A percentile compares a stretch with the other conserved stretches of the same genome.
Conservation (phyloP, 2,329 filamentous ascomycete species). For the Aspergillus thermomutatus region DNA sequence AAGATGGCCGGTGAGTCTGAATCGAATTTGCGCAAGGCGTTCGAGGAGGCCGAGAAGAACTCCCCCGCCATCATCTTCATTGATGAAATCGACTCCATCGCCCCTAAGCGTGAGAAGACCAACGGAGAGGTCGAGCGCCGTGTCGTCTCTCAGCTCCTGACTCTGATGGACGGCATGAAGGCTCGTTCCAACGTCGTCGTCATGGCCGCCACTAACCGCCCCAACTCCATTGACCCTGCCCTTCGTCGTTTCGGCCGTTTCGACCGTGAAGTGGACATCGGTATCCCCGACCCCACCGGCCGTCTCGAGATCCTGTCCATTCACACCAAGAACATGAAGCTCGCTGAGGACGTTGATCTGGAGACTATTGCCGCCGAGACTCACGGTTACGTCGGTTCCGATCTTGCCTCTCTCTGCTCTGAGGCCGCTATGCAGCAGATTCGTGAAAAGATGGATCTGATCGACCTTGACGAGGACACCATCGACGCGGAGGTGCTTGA, state of each 20-base stretch:
- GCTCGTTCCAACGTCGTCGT: conserved; percentile 97
- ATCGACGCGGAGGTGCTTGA: conserved; percentile 98
- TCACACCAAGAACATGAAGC: conserved; percentile 99
- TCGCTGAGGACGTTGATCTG: conserved; percentile 91
- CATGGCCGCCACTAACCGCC: conserved; percentile 98
- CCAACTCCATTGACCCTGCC: conserved; percentile 97
- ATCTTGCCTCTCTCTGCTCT: conserved; percentile 96
- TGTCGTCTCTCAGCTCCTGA: conserved; percentile 94
- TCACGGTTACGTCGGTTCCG: conserved; percentile 97
- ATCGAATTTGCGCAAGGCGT: conserved; percentile 97
- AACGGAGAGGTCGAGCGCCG: conserved; percentile 98
- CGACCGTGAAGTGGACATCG: conserved; percentile 98
- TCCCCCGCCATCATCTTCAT: conserved; percentile 99
- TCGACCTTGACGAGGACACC: conserved; percentile 97
- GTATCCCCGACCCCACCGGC: conserved; percentile 94
- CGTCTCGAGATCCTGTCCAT: conserved; percentile 99
- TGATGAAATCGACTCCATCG: conserved; percentile 98
- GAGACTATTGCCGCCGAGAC: conserved; percentile 97
- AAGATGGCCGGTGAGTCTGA: conserved; percentile 99
- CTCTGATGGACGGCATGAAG: conserved; percentile 99
- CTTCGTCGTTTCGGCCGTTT: conserved; percentile 98
- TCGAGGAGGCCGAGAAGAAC: conserved; percentile 99
- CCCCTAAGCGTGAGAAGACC: conserved; percentile 99
- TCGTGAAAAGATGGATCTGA: conserved; percentile 99
- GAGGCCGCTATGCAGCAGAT: conserved; percentile 99